Evolutionary conservation across 2,329 filamentous ascomycete species (phyloP).

Genomic region (Aspergillus candidus): DNA sequence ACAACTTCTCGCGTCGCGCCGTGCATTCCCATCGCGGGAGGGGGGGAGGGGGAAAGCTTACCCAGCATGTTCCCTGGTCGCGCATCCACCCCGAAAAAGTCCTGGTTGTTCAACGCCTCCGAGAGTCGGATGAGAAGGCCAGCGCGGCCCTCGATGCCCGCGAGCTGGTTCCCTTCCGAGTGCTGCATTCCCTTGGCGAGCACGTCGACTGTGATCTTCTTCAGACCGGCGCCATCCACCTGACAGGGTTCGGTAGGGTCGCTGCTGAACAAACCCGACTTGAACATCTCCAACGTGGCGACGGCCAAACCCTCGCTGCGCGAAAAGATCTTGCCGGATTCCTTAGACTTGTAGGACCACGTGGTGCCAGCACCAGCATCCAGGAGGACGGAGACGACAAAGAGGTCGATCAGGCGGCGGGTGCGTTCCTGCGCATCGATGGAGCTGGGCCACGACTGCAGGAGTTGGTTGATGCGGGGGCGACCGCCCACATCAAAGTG

Average conservation of each 20-base stretch:
- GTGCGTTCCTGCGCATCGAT: slow-evolving; percentile 47
- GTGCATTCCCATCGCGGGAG: too few species aligned
- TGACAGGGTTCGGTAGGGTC: slow-evolving; percentile 74
- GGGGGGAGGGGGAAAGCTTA: slow-evolving; percentile 38
- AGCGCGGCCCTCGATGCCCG: slow-evolving; percentile 78
- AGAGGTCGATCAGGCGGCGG: slow-evolving; percentile 55
- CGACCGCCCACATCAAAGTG: slow-evolving; percentile 57
- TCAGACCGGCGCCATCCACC: slow-evolving; percentile 78
- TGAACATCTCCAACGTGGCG: slow-evolving; percentile 84
- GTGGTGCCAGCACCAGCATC: slow-evolving; percentile 76
- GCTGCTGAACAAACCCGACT: slow-evolving; percentile 80
- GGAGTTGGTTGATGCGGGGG: slow-evolving; percentile 46
- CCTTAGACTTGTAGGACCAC: slow-evolving; percentile 89
- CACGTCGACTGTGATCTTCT: slow-evolving; percentile 64
- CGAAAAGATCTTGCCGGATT: slow-evolving; percentile 74
- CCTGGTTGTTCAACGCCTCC: slow-evolving; percentile 68
- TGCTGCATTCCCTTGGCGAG: slow-evolving; percentile 83
- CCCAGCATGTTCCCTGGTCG: slow-evolving; percentile 92
- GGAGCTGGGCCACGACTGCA: slow-evolving; percentile 46
- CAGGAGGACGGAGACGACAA: slow-evolving; percentile 56
- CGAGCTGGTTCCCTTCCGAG: slow-evolving; percentile 69
- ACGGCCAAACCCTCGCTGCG: slow-evolving; percentile 85
- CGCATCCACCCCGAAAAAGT: slow-evolving; percentile 77
- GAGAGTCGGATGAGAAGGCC: slow-evolving; percentile 70
- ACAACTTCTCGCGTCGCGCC: too few species aligned